These are phyloP conservation scores for Helichrysum umbraculigerum DNA, from an alignment of 129 eudicot genomes.

Conservation along the genomic window DNA sequence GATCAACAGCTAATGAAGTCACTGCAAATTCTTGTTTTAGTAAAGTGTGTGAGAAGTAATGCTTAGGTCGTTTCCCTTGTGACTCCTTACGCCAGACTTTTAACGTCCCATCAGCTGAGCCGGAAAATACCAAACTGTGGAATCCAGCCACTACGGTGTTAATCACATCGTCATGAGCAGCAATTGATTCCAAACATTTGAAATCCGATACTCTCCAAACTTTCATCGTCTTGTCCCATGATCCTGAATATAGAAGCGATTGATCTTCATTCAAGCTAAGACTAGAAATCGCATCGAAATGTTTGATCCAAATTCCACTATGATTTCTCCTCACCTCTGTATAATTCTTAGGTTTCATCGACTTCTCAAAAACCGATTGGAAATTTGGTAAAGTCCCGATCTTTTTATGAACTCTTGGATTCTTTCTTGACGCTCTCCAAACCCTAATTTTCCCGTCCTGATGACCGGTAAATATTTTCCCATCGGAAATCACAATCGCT, in stretches of 20 bases:
- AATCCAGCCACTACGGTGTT: conserved; percentile 69
- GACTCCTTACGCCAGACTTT: conserved; percentile 69
- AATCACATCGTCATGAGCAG: conserved; percentile 70
- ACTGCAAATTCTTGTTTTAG: conserved; percentile 73
- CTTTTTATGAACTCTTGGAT: conserved; percentile 51
- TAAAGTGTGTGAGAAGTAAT: conserved; percentile 55
- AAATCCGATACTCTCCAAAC: conserved; percentile 68
- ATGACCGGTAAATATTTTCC: conserved; percentile 65
- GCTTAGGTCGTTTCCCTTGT: conserved; percentile 64
- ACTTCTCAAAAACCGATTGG: conserved; percentile 43
- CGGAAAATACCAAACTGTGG: conserved; percentile 58
- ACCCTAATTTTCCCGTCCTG: conserved; percentile 80
- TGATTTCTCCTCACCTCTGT: conserved; percentile 37
- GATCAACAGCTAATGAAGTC: conserved; percentile 57
- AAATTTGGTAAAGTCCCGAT: conserved; percentile 60
- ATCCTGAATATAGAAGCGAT: conserved; percentile 57
- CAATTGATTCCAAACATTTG: conserved; percentile 66
- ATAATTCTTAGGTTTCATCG: conserved; percentile 52
- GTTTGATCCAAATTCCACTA: conserved; percentile 62
- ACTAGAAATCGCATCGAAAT: conserved; percentile 63
- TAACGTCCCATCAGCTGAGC: conserved; percentile 75
- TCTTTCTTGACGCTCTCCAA: conserved; percentile 58
- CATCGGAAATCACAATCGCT: conserved; percentile 64
- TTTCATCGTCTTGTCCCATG: conserved; percentile 76
- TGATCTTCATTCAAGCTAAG: conserved; percentile 64